Conservation (phyloP, 192 early-diverging fungal species). For the Podila minutissima region DNA sequence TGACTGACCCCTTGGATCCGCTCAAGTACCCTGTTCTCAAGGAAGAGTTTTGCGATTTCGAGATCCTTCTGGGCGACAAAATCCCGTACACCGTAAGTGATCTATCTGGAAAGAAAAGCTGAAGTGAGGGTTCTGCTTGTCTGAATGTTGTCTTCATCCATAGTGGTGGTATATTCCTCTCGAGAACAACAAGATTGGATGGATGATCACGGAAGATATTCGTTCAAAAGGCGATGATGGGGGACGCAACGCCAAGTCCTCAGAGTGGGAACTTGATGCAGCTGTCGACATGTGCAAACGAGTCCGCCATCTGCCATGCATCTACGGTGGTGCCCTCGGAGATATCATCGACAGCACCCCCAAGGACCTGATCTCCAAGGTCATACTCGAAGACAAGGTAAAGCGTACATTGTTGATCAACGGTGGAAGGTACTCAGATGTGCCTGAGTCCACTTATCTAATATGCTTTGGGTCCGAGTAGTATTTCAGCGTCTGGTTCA, state of each 20-base stretch:
- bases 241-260: slow-evolving; percentile 9
- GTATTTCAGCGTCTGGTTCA: slow-evolving; percentile 28
- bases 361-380: slow-evolving; percentile 13
- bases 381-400: slow-evolving; percentile 47
- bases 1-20: slow-evolving; percentile 13
- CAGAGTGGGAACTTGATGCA: slow-evolving; percentile 25
- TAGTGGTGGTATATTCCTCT: slow-evolving; percentile 34
- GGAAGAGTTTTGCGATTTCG: slow-evolving; percentile 17
- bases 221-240: slow-evolving; percentile 1
- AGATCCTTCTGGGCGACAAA: slow-evolving; percentile 10
- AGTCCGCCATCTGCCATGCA: slow-evolving; percentile 17
- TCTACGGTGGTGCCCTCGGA: slow-evolving; percentile 26
- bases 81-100: slow-evolving; percentile 20
- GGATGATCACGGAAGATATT: slow-evolving; percentile 23
- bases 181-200: slow-evolving; percentile 5
- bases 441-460: not conserved
- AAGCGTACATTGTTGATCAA: not conserved
- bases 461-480: not conserved
- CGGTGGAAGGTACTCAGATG: not conserved
- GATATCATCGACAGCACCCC: slow-evolving; percentile 31
- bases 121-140: not conserved
- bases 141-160: not conserved
- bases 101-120: not conserved
- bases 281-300: slow-evolving; percentile 18
- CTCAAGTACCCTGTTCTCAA: slow-evolving; percentile 16